These are phyloP conservation scores for Suhomyces yuchorum DNA, from an alignment of 1,139 yeast species.

Conservation along the genomic window DNA sequence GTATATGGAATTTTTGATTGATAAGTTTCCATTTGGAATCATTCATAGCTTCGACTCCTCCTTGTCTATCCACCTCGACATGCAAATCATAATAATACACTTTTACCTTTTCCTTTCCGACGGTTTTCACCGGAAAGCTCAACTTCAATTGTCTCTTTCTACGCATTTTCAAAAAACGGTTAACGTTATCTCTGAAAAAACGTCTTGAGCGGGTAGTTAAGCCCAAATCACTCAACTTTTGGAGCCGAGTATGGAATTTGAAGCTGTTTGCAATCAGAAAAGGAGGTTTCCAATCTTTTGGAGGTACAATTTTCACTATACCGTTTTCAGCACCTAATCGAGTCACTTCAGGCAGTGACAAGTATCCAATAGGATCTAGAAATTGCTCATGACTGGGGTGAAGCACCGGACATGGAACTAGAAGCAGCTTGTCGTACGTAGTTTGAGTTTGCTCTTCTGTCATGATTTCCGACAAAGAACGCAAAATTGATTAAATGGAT, in stretches of 20 bases:
- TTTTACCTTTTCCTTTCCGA: conserved; percentile 15
- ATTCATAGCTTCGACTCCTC: conserved; percentile 26
- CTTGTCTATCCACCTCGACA: conserved; percentile 41
- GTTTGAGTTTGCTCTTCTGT: not conserved
- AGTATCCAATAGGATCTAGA: conserved; percentile 59
- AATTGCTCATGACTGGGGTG: conserved; percentile 59
- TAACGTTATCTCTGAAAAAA: conserved; percentile 61
- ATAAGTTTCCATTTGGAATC: conserved; percentile 37
- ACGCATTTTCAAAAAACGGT: conserved; percentile 56
- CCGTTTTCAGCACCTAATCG: conserved; percentile 63
- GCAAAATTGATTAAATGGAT: not conserved
- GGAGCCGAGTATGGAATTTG: conserved; percentile 66
- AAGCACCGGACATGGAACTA: conserved; percentile 56
- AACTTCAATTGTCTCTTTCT: conserved; percentile 31
- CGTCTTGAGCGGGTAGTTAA: conserved; percentile 61
- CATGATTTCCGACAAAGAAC: conserved; percentile 2
- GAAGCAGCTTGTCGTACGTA: conserved; percentile 29
- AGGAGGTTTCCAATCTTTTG: conserved; percentile 50
- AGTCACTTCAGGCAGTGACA: conserved; percentile 53
- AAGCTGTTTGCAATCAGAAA: conserved; percentile 57
- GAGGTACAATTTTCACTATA: conserved; percentile 67
- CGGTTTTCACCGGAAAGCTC: conserved; percentile 23
- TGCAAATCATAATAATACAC: conserved; percentile 58
- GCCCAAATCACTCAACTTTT: conserved; percentile 64
- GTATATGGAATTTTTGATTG: conserved; percentile 29